These are phyloP conservation scores for Ascocoryne sarcoides DNA, from an alignment of 2,329 filamentous ascomycete genomes.

Conservation along the genomic window DNA sequence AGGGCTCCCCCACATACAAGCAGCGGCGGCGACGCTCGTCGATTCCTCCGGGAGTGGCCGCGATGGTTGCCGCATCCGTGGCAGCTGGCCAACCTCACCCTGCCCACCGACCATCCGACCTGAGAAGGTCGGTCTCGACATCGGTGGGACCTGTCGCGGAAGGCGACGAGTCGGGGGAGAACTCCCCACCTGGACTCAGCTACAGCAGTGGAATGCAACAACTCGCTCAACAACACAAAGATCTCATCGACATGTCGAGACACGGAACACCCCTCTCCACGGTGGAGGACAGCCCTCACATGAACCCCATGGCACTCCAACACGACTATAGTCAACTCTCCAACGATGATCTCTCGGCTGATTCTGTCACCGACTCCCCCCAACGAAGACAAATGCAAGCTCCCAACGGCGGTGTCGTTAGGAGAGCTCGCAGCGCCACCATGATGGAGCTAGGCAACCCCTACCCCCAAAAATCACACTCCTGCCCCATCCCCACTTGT, in stretches of 20 bases:
- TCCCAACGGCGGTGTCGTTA: conserved; percentile 68
- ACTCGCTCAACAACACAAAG: conserved; percentile 62
- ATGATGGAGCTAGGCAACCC: conserved; percentile 95
- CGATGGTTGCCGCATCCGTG: conserved; percentile 55
- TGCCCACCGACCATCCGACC: conserved; percentile 75
- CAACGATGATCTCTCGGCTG: conserved; percentile 51
- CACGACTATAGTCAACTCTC: conserved; percentile 57
- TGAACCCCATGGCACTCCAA: conserved; percentile 61
- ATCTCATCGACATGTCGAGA: conserved; percentile 74
- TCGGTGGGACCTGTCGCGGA: conserved; percentile 78
- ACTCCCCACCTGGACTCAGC: conserved; percentile 69
- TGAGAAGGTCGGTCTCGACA: conserved; percentile 81
- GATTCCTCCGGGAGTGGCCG: conserved; percentile 69
- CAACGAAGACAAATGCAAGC: conserved; percentile 61
- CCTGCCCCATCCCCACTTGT: conserved; percentile 97
- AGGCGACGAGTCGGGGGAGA: conserved; percentile 67
- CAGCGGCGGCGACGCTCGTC: conserved; percentile 90
- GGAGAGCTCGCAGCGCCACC: conserved; percentile 86
- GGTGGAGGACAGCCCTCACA: conserved; percentile 71
- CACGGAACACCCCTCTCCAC: conserved; percentile 85
- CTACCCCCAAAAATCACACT: conserved; percentile 96
- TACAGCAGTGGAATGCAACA: conserved; percentile 63
- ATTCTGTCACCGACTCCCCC: conserved; percentile 49
- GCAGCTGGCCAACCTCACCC: conserved; percentile 44
- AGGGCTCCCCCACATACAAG: conserved; percentile 98